phyloP scores from a whole-genome alignment of 73 alveolate species.

The Blepharisma japonicum region DNA sequence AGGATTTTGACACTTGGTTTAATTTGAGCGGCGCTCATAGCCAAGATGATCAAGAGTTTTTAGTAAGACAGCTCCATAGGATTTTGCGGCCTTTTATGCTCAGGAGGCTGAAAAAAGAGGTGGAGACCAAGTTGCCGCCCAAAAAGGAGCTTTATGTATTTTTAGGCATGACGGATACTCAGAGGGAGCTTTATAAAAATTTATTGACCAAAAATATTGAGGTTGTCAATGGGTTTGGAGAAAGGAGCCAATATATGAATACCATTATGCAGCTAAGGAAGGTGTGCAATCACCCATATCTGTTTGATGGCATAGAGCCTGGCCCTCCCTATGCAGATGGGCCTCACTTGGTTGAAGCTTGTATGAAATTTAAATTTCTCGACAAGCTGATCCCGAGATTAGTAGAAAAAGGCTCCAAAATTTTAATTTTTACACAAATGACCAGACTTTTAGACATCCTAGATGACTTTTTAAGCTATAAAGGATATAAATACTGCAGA shows the following conservation, averaged over 20 bases:
- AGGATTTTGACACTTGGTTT: constrained; percentile 65
- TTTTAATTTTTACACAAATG: constrained; percentile 96
- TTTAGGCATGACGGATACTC: constrained; percentile 80
- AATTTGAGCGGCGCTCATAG: constrained; percentile 43
- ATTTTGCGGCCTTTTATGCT: constrained; percentile 87
- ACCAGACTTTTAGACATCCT: constrained; percentile 94
- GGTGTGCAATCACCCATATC: constrained; percentile 97
- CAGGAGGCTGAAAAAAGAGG: constrained; percentile 89
- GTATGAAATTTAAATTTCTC: constrained; percentile 90
- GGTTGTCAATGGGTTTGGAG: constrained; percentile 44
- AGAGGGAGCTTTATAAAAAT: constrained; percentile 81
- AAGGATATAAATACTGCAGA: constrained; percentile 71
- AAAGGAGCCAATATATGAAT: constrained; percentile 50
- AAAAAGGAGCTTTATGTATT: constrained; percentile 86
- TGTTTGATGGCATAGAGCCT: constrained; percentile 85
- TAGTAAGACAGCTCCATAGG: constrained; percentile 67
- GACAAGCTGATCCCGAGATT: constrained; percentile 89
- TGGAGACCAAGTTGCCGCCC: constrained; percentile 84
- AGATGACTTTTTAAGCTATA: constrained; percentile 80
- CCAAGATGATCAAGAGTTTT: constrained; percentile 55
- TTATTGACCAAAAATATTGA: constrained; percentile 79
- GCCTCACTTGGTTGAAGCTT: constrained; percentile 85
- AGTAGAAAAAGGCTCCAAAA: constrained; percentile 76
- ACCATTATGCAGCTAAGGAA: constrained; percentile 92
- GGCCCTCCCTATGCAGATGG: constrained; percentile 94